These are phyloP conservation scores for Sechiopsis laciniata DNA, from an alignment of 306 rosid genomes.

Conservation along the genomic window DNA sequence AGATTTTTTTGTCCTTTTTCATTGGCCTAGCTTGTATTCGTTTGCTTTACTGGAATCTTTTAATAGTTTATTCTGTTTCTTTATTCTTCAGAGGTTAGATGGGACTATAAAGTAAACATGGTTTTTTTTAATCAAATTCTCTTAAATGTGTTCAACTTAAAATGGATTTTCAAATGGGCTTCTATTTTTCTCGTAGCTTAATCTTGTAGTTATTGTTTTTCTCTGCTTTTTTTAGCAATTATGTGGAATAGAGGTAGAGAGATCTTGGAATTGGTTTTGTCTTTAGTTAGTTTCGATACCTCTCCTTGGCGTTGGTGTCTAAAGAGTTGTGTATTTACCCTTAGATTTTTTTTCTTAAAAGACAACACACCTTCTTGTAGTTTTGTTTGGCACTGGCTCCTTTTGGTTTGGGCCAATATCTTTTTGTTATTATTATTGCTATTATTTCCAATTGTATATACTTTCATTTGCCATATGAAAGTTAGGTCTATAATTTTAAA, in stretches of 20 bases:
- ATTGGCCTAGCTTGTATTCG: not conserved
- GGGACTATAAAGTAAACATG: not conserved
- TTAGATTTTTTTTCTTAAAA: not conserved
- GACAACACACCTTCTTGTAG: not conserved
- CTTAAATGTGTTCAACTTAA: not conserved
- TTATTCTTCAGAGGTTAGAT: conserved; percentile 20
- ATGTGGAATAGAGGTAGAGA: not conserved
- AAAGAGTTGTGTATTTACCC: not conserved
- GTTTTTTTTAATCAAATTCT: not conserved
- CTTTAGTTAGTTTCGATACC: not conserved
- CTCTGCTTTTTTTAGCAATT: not conserved
- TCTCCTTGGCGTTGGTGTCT: conserved; percentile 3
- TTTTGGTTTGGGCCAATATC: not conserved
- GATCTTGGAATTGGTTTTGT: not conserved
- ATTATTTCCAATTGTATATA: not conserved
- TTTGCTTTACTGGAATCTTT: conserved; percentile 4
- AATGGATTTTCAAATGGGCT: not conserved
- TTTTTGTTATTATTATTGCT: not conserved
- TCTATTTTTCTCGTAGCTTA: not conserved
- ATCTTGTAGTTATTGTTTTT: not conserved
- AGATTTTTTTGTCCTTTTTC: conserved; percentile 5
- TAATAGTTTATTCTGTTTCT: not conserved
- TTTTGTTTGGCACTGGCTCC: not conserved
- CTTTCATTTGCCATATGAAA: not conserved
- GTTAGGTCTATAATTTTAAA: not conserved